Percentiles rank a stretch among this genome's conserved stretches.
These are phyloP conservation scores for Funneliformis caledonium DNA, from an alignment of 371 early-diverging fungal genomes.

Conservation along the genomic window DNA sequence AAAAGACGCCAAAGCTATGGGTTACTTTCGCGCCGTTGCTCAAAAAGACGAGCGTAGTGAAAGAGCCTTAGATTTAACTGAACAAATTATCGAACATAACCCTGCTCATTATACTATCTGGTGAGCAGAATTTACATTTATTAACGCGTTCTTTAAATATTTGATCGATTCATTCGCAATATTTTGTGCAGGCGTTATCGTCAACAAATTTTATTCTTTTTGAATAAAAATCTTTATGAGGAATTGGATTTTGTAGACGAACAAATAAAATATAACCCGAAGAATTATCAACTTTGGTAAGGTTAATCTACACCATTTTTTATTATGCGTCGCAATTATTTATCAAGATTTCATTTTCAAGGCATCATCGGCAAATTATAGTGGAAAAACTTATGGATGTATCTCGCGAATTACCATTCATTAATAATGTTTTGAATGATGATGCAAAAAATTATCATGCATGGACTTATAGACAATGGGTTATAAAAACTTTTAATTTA, in stretches of 20 bases:
- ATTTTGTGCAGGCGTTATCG: constrained; percentile 76
- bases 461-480: constrained; percentile 96
- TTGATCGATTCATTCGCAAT: not conserved
- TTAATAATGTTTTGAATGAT: constrained; percentile 68
- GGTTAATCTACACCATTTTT: not conserved
- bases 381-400: constrained; percentile 64
- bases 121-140: constrained; percentile 51
- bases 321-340: not conserved
- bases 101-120: constrained; percentile 96
- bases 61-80: constrained; percentile 82
- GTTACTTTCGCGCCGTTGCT: constrained; percentile 85
- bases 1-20: constrained; percentile 82
- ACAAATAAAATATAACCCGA: constrained; percentile 78
- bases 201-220: constrained; percentile 71
- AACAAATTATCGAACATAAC: constrained; percentile 79
- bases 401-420: constrained; percentile 68
- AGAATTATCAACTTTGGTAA: constrained; percentile 95
- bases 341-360: constrained; percentile 39
- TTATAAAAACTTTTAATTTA: constrained; percentile 73
- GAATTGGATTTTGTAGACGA: constrained; percentile 81
- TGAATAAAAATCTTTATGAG: constrained; percentile 61
- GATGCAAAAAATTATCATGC: constrained; percentile 98
- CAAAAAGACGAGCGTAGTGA: constrained; percentile 70
- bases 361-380: constrained; percentile 90
- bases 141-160: not conserved